Percentiles rank a stretch among this genome's conserved stretches.
phyloP scores from a whole-genome alignment of 495 filamentous ascomycete genomes.

The Podospora conica region DNA sequence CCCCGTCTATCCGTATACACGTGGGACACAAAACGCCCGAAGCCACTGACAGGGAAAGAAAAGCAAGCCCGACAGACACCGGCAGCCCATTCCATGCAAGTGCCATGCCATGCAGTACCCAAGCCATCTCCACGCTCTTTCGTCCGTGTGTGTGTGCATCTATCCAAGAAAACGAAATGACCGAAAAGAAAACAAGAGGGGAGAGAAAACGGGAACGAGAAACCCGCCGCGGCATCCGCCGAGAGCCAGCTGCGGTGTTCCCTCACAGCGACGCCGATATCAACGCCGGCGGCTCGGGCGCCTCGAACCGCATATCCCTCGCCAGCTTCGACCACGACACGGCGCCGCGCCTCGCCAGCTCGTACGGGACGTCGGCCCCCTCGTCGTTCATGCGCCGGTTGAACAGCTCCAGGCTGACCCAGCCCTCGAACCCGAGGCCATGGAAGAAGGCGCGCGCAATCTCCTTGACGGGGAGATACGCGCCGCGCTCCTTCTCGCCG shows the following conservation, averaged over 20 bases:
- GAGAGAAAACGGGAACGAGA: background rate
- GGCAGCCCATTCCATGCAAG: background rate
- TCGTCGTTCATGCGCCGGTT: slow-evolving; percentile 55
- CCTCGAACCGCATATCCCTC: slow-evolving; percentile 44
- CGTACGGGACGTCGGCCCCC: slow-evolving; percentile 46
- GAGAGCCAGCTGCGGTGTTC: background rate
- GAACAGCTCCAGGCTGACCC: slow-evolving; percentile 78
- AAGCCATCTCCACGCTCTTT: background rate
- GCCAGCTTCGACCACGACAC: slow-evolving; percentile 57
- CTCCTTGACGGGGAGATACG: slow-evolving; percentile 64
- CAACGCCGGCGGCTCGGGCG: slow-evolving; percentile 29
- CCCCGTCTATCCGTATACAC: background rate
- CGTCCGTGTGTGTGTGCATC: background rate
- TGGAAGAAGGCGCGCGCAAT: slow-evolving; percentile 57
- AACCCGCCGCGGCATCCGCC: background rate
- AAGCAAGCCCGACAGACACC: background rate
- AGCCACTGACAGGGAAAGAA: background rate
- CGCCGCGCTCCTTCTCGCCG: slow-evolving; percentile 63
- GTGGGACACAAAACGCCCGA: background rate
- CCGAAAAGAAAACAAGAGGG: background rate
- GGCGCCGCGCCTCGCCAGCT: slow-evolving; percentile 59
- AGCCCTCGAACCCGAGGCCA: slow-evolving; percentile 62
- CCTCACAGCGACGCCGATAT: slow-evolving; percentile 3
- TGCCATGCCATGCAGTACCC: background rate
- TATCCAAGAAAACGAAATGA: background rate